Evolutionary conservation across 1,139 yeast species (phyloP).

Genomic region (Suhomyces choctaworum): DNA sequence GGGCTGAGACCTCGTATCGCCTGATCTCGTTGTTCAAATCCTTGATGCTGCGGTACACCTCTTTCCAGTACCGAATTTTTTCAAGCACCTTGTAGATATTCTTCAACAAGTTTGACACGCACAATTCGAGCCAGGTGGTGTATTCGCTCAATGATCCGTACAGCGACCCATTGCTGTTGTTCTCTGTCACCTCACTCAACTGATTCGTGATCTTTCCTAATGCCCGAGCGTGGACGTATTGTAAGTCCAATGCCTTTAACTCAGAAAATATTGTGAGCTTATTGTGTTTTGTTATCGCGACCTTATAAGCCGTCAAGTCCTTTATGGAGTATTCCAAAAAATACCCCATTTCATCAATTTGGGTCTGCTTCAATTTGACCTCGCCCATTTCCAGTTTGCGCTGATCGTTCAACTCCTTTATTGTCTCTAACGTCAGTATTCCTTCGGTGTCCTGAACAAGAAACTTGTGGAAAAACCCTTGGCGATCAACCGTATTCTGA

Average conservation of each 20-base stretch:
- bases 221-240: conserved; percentile 23
- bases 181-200: not conserved
- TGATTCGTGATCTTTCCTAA: conserved; percentile 1
- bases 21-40: conserved; percentile 33
- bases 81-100: conserved; percentile 41
- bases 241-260: conserved; percentile 46
- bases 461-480: conserved; percentile 47
- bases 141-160: conserved; percentile 22
- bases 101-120: conserved; percentile 37
- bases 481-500: conserved; percentile 23
- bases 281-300: conserved; percentile 36
- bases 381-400: conserved; percentile 23
- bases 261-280: conserved; percentile 46
- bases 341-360: conserved; percentile 51
- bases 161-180: conserved; percentile 14
- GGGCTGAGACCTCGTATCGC: conserved; percentile 23
- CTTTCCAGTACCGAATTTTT: conserved; percentile 55
- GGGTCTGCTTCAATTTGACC: conserved; percentile 26
- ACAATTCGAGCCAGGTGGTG: conserved; percentile 33
- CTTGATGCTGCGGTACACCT: conserved; percentile 31
- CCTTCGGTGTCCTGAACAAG: conserved; percentile 21
- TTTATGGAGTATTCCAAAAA: conserved; percentile 55
- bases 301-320: conserved; percentile 44
- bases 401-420: conserved; percentile 30
- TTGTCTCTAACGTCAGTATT: conserved; percentile 35